phyloP scores from a whole-genome alignment of 2,329 filamentous ascomycete genomes.

The Cercospora sojina region DNA sequence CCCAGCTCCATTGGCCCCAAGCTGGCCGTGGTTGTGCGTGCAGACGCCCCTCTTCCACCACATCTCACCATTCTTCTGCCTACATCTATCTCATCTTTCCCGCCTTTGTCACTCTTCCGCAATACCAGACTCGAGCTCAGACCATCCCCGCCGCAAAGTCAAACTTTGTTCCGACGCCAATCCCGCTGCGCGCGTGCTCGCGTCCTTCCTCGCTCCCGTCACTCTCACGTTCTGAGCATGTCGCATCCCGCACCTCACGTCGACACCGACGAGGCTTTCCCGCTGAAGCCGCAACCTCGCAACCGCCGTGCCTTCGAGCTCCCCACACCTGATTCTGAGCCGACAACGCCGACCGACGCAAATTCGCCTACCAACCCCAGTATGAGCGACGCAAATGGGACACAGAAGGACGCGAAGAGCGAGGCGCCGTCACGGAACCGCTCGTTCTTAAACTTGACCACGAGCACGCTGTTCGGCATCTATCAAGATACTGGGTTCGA shows the following conservation, averaged over 20 bases:
- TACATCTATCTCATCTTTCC: background rate
- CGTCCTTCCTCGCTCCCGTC: background rate
- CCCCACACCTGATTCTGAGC: constrained; percentile 38
- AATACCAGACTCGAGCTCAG: constrained; percentile 1
- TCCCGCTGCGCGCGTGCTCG: constrained; percentile 9
- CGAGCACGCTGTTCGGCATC: constrained; percentile 87
- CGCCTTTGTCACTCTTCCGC: background rate
- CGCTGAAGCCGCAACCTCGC: constrained; percentile 57
- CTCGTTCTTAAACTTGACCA: constrained; percentile 81
- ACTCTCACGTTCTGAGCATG: constrained; percentile 21
- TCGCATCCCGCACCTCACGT: constrained; percentile 28
- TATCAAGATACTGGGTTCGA: constrained; percentile 67
- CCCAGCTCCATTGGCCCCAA: background rate
- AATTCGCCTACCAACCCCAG: constrained; percentile 35
- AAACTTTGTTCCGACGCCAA: background rate
- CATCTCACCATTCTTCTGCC: background rate
- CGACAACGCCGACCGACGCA: constrained; percentile 19
- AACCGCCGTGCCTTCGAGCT: constrained; percentile 71
- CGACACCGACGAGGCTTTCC: constrained; percentile 27
- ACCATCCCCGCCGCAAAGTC: background rate
- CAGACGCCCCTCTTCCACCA: constrained; percentile 6
- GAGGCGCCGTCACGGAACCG: constrained; percentile 57
- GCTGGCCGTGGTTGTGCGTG: background rate
- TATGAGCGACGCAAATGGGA: background rate
- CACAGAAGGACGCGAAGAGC: background rate